Base-by-base conservation (phyloP, 352 stramenopile species). In the Aphanomyces cochlioides region DNA sequence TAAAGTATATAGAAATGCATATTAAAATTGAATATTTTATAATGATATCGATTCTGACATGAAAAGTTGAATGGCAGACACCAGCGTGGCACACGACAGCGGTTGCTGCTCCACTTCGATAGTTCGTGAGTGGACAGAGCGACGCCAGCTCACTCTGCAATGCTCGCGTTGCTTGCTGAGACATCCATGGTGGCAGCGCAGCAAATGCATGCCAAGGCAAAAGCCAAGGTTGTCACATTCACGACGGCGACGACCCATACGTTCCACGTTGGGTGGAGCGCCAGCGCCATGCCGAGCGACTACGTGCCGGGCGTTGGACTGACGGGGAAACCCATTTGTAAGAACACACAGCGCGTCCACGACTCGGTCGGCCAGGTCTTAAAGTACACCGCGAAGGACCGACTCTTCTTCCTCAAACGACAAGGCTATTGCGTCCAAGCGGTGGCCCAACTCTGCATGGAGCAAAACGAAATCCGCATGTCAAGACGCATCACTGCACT, bases 391-490 rank as follows among this genome's bases (percentile, higher is more conserved):
- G 64, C 47, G 7, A 34, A 56, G 1, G 47, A 70, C 54, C 64
- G 64, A 21, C 38, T 70, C 48, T 61, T 61, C 43, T 58, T 70
- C 10, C 47, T 70, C 19, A 70, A 70, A 36, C 64, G 64, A n/a
- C 43, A 54, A 45, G 64, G 64, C 39, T 54, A 63, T 12, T 21
- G n/a, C 36, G 43, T 41, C 12, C 54, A 38, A 12, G 37, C 56
- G 10, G 63, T 69, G 37, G 28, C 59, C 34, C 12, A 57, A 17
- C 50, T 69, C 10, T 69, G 63, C 50, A 60, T 69, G 15, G 43
- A 69, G 12, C 63, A 69, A 37, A 70, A 54, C 17, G 3, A 70
- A 40, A 34, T 70, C 5, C 64, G 61, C 59, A 41, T 60, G 17
- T 70, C 64, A 8, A 28, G 64, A 7, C 54, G 54, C 7, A 61